Evolutionary conservation across 179 eudicot species (phyloP).

Genomic region (Beta corolliflora): DNA sequence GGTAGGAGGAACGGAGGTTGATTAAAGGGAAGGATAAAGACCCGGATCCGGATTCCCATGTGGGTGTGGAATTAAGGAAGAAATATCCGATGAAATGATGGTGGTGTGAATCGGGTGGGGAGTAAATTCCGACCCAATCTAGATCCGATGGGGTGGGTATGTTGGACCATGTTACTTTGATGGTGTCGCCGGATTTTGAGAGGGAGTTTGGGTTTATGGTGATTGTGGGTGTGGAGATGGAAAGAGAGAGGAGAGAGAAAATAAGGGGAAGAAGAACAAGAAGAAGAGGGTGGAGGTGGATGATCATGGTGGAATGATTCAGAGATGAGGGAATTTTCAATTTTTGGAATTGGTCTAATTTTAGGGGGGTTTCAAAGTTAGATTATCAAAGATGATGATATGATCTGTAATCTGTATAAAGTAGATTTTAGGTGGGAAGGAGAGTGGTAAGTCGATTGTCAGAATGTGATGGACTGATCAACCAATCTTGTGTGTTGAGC

Average conservation of each 20-base stretch:
- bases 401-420: background rate
- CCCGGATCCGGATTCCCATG: slow-evolving; percentile 78
- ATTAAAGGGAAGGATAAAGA: slow-evolving; percentile 57
- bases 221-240: slow-evolving; percentile 22
- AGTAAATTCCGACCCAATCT: slow-evolving; percentile 91
- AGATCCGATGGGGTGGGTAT: slow-evolving; percentile 59
- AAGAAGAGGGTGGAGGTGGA: background rate
- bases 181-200: slow-evolving; percentile 31
- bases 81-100: slow-evolving; percentile 77
- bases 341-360: slow-evolving; percentile 5
- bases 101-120: slow-evolving; percentile 60
- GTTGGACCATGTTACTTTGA: slow-evolving; percentile 56
- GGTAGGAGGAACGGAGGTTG: slow-evolving; percentile 74
- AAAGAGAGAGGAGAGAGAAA: background rate
- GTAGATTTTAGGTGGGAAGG: background rate
- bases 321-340: background rate
- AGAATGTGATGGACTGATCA: slow-evolving; percentile 11
- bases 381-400: too few relatives aligned
- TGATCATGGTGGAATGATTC: slow-evolving; percentile 22
- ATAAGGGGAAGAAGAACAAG: slow-evolving; percentile 5
- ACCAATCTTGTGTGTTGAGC: slow-evolving; percentile 24
- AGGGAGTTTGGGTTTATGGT: slow-evolving; percentile 30
- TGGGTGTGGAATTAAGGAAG: slow-evolving; percentile 52
- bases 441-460: slow-evolving; percentile 16
- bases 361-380: background rate